These are phyloP conservation scores for Cucurbitaria berberidis DNA, from an alignment of 2,329 filamentous ascomycete genomes.

Conservation along the genomic window DNA sequence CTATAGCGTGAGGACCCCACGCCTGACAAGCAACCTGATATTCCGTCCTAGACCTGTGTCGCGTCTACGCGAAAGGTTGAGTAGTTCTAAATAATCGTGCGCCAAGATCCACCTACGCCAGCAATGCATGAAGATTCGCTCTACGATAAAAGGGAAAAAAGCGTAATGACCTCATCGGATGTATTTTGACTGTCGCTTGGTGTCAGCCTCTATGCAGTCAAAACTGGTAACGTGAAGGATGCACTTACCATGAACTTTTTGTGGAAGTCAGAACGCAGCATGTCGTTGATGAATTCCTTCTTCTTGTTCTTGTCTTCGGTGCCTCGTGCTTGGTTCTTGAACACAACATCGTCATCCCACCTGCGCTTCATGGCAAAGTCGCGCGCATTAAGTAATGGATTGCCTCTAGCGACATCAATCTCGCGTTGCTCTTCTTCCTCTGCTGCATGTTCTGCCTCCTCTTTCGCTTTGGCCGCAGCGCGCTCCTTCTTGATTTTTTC, in stretches of 20 bases:
- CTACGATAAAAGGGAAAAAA: slow-evolving; percentile 6
- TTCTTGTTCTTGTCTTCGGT: slow-evolving; percentile 90
- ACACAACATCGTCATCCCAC: slow-evolving; percentile 99
- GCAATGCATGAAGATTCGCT: slow-evolving; percentile 23
- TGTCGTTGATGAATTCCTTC: slow-evolving; percentile 97
- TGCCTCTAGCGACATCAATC: slow-evolving; percentile 87
- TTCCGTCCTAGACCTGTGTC: no score
- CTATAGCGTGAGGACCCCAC: slow-evolving; percentile 29
- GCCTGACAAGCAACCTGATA: no score
- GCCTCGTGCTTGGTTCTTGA: slow-evolving; percentile 96
- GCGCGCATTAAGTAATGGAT: slow-evolving; percentile 84
- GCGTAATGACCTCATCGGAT: slow-evolving; percentile 41
- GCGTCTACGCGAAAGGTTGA: slow-evolving; percentile 17
- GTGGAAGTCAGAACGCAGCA: slow-evolving; percentile 95
- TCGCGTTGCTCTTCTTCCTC: slow-evolving; percentile 84
- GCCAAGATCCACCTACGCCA: slow-evolving; percentile 30
- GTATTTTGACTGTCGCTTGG: slow-evolving; percentile 40
- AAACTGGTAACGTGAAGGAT: no score
- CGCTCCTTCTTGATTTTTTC: slow-evolving; percentile 92
- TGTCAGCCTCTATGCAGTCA: slow-evolving; percentile 14
- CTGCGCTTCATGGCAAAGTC: slow-evolving; percentile 91
- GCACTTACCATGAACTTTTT: slow-evolving; percentile 84
- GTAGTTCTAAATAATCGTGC: slow-evolving; percentile 13
- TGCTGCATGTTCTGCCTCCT: slow-evolving; percentile 81
- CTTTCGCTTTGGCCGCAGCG: slow-evolving; percentile 78